Base-by-base conservation (phyloP, 352 stramenopile species). In the Pythium brachiatum region DNA sequence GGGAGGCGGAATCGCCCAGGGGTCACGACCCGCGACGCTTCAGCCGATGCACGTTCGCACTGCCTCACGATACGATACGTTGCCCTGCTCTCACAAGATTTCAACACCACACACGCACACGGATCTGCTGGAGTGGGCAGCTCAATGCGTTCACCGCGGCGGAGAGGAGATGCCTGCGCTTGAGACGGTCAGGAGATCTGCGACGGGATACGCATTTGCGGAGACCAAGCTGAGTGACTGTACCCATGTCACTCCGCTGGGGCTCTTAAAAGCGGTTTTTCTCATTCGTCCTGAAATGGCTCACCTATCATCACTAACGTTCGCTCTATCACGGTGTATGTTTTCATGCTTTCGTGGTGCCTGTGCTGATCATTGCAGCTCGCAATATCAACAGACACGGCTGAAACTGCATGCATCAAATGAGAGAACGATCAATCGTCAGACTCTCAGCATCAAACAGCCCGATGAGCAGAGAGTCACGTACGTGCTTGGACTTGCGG, bases 401-500 rank as follows among this genome's bases (percentile, higher is more conserved):
- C 52, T 64, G 56, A 26, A 62, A 70, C 63, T 70, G 46, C 7
- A 63, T 13, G 38, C 27, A 54, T 26, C 25, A 62, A 5, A 9
- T 11, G 29, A 34, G 29, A 9, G 29, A 34, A 34, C 5, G 29
- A 54, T 44, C 11, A 57, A 29, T 53, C 21, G 21, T 51, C 21
- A 32, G 7, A 29, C 48, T 13, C 21, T 8, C 34, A 13, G 1
- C 13, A 41, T 43, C 25, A 53, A 13, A 4, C n/a, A 53, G 7
- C 16, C 38, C 36, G 36, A 6, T 12, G 7, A 27, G 18, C 27
- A 60, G 3, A 11, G 41, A n/a, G 15, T 9, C 11, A 79, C 76
- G 57, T 80, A 87, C 78, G 51, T 89, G 74, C 58, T 91, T 91
- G 54, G 79, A 91, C 47, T 72, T 75, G 7, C 72, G 73, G 58